Conservation (phyloP, 2,329 filamentous ascomycete species). For the Diaporthe velutina region DNA sequence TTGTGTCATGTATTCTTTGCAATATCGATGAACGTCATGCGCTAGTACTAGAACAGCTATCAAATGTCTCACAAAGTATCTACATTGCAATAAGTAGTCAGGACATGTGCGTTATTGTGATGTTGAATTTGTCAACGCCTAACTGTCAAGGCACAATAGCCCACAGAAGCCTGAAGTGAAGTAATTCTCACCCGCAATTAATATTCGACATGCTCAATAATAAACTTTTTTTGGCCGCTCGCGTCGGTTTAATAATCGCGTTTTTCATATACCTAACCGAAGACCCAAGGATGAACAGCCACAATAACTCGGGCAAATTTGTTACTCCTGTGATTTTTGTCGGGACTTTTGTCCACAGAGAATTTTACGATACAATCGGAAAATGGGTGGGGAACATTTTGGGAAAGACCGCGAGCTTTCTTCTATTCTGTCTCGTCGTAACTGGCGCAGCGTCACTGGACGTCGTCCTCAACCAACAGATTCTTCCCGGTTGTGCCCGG, state of each 20-base stretch:
- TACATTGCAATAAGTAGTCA: not conserved
- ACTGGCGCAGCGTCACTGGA: not conserved
- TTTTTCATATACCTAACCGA: not conserved
- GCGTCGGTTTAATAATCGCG: not conserved
- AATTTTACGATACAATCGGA: not conserved
- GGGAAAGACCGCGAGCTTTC: no score
- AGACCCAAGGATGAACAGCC: not conserved
- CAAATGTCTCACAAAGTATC: not conserved
- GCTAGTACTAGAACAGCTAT: not conserved
- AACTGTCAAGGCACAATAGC: not conserved
- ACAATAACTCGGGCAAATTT: not conserved
- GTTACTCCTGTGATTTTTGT: not conserved
- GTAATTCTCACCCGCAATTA: rapidly evolving
- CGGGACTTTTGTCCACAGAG: not conserved
- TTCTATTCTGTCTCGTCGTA: not conserved
- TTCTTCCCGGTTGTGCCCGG: not conserved
- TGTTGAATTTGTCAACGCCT: not conserved
- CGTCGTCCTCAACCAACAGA: not conserved
- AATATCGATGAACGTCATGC: not conserved
- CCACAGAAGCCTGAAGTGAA: no score
- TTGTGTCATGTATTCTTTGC: not conserved
- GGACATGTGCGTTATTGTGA: no score
- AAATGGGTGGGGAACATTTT: no score
- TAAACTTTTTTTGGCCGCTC: not conserved
- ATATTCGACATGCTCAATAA: not conserved